Evolutionary conservation across 2,329 filamentous ascomycete species (phyloP), one percentile per base, ranked within the genome.

Genomic region (Zalaria obscura): DNA sequence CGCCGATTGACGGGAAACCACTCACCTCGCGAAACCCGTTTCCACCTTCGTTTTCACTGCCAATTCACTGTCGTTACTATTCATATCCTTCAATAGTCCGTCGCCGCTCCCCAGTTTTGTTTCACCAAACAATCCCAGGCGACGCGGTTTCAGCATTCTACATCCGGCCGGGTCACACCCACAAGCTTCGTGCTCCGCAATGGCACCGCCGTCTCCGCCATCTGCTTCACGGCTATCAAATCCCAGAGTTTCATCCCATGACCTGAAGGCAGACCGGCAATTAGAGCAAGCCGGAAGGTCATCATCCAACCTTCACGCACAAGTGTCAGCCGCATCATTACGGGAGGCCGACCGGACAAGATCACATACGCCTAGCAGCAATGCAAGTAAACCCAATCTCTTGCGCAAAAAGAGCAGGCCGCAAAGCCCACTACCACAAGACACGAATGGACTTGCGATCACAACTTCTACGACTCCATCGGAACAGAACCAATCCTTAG

Each of bases 251-350:
- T 40, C 39, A 10, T 29, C 10, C 6, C 10, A 31, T 4, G 9
- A 25, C 25, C 11, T 35, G 5, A n/a, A 31, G 32, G 50, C 54
- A 33, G 52, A 52, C 10, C 38, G 40, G 9, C 47, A 52, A 28
- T 37, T 41, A 28, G 51, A 56, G 36, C 57, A 61, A 45, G 55
- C 55, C n/a, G 58, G 57, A 6, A 55, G 58, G 4, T 54, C 54
- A 10, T 39, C 55, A 6, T 48, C 48, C 36, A 54, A 51, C 38
- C 47, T 59, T 35, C 51, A 54, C 40, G 57, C 57, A 8, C 53
- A 57, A 11, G 52, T 52, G 9, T 59, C 56, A 25, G 55, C 55
- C 38, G 55, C 57, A 40, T 53, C 55, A n/a, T 39, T 61, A n/a
- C 52, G 55, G 35, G 50, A 55, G 47, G 48, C 50, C 27, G 45